Conservation (phyloP, 2,329 filamentous ascomycete species). For the Aspergillus pseudoglaucus region DNA sequence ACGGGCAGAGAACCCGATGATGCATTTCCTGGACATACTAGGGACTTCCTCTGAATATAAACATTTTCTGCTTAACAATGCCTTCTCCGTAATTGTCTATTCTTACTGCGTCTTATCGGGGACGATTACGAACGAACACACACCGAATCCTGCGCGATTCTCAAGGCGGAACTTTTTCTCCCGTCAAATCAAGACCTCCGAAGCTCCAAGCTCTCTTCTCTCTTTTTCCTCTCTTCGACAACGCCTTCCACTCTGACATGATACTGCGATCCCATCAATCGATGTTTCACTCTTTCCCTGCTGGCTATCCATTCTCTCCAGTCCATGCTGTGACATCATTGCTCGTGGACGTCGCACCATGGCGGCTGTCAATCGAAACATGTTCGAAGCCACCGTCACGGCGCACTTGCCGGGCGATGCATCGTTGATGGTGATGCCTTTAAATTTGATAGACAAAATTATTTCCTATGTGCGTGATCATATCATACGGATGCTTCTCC, state of each 20-base stretch:
- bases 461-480: conserved; percentile 44
- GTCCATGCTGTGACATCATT: conserved; percentile 22
- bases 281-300: neutral
- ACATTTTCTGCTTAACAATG: no score
- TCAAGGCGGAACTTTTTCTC: neutral
- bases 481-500: neutral
- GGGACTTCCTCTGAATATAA: no score
- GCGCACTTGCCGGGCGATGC: conserved; percentile 22
- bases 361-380: conserved; percentile 37
- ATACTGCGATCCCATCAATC: neutral
- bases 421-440: conserved; percentile 41
- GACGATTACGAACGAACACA: no score
- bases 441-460: conserved; percentile 54
- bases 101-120: no score
- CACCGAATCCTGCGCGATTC: no score
- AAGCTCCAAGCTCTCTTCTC: neutral
- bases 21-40: neutral
- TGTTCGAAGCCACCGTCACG: conserved; percentile 33
- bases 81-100: no score
- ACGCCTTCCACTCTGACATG: neutral
- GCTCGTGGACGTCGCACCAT: conserved; percentile 30
- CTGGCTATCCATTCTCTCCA: neutral
- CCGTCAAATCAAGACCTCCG: neutral
- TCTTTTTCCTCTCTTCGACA: conserved; percentile 1
- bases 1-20: neutral